Conservation (phyloP, 2,329 filamentous ascomycete species). For the Exophiala sp. region DNA sequence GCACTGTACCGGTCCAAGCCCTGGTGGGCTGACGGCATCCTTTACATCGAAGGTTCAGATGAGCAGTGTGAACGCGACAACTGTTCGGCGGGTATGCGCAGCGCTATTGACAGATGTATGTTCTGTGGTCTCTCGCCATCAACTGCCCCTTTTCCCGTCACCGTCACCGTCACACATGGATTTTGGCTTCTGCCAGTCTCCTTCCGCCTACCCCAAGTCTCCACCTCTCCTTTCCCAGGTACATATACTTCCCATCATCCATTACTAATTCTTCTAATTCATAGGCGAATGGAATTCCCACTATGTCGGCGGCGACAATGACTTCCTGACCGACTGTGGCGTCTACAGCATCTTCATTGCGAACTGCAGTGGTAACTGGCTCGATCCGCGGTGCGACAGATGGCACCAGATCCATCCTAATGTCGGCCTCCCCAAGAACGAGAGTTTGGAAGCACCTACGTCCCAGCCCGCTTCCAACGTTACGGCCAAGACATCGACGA, state of each 20-base stretch:
- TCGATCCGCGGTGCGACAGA: conserved; percentile 6
- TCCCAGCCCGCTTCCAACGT: neutral
- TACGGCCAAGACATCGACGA: neutral
- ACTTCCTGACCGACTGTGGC: conserved; percentile 6
- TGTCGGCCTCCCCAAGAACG: conserved; percentile 4
- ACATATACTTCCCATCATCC: too few species aligned
- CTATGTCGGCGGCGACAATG: conserved; percentile 7
- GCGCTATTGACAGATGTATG: conserved; percentile 2
- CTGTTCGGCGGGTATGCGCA: neutral
- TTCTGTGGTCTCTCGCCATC: neutral
- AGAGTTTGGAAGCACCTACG: neutral
- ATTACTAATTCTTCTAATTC: neutral
- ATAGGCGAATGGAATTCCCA: conserved; percentile 12
- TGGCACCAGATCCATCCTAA: conserved; percentile 12
- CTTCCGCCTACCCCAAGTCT: too few species aligned
- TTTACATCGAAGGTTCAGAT: conserved; percentile 3
- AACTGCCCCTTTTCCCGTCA: too few species aligned
- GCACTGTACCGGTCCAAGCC: neutral
- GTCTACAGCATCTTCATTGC: conserved; percentile 5
- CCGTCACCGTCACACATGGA: too few species aligned
- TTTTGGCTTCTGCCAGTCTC: too few species aligned
- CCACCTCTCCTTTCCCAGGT: neutral
- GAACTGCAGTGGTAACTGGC: conserved; percentile 13
- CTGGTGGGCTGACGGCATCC: neutral
- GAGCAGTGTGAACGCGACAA: conserved; percentile 17